Base-by-base conservation (phyloP, 1,284 basidiomycete genomes). In the Tylopilus sp. region DNA sequence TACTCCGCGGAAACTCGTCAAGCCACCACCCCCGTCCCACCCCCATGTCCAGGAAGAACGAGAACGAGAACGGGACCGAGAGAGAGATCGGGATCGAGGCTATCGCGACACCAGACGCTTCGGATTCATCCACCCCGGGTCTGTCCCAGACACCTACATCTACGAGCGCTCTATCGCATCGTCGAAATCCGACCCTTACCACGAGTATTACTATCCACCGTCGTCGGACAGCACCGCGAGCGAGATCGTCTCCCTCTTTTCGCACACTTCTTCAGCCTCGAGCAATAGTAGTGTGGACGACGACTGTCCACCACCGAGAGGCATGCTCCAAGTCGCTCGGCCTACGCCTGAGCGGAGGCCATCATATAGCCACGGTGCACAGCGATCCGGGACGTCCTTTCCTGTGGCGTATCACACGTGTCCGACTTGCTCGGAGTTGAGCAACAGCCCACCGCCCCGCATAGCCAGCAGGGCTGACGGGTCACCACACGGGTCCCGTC, bases 91-190 rank as follows among this genome's bases (percentile, higher is more conserved):
- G 25, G 57, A 48, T 49, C 10, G 29, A 30, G 34, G 56, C 41
- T 65, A 65, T 43, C 59, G 59, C 12, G 59, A 60, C 11, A 59
- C 58, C 28, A 57, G 65, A 43, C 57, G 64, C 19, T 72, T 65
- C 45, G 61, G 61, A 13, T 59, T 53, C 46, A 77, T 81, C 51
- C 74, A 77, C 58, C 72, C 76, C 23, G 68, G 70, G 46, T 56
- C 63, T 37, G 61, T 66, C 34, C 68, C 70, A 47, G 72, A 77
- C 48, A 72, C 74, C 16, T 82, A 73, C 65, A 70, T 83, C 51
- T 83, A 84, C 59, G 78, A 82, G 52, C 75, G 74, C 34, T 77
- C 78, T 12, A 58, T 74, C 12, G 45, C 59, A n/a, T 74, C 72
- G 36, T 76, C 77, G 36, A 79, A 79, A 60, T 77, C 74, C 29